Evolutionary conservation across 306 rosid genomes (phyloP), one percentile per base, ranked within the genome.

Genomic region (Quercus wislizeni): DNA sequence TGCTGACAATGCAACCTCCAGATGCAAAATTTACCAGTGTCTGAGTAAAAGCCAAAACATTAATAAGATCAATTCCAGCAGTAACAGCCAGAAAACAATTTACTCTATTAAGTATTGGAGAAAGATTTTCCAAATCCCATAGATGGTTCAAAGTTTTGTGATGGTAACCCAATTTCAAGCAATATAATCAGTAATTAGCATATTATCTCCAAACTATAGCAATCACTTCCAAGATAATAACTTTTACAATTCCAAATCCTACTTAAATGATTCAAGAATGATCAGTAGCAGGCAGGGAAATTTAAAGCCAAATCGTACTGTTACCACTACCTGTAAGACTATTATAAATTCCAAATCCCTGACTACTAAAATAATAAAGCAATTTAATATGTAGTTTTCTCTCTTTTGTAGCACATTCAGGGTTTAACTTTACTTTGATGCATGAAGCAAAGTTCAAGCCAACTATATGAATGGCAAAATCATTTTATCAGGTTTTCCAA

Each of bases 21-120:
- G 97, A 87, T 19, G 91, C 91, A 81, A 92, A 86, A 88, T 92
- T 94, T 77, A 91, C 85, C 18, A 94, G 87, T 52, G 97, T 94
- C 98, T 94, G 83, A 54, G 72, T 88, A 86, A 78, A 81, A 86
- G 76, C 51, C 80, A 76, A 54, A 25, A 74, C 35, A 78, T 76
- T 64, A 83, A 51, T 41, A 35, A 15, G 62, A 73, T 71, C 62
- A 74, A 65, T 30, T 74, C 71, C 65, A 78, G 73, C 5, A 79
- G n/a, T 67, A 73, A 75, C 18, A 62, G 30, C 74, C 69, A 52
- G 25, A 70, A n/a, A 62, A 79, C 31, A 28, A 54, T 0, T 49
- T 62, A 68, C 67, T 33, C 27, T 51, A 57, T 28, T 21, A 69
- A 57, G 57, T 38, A 76, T 46, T 76, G 54, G 55, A 78, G 27